phyloP scores from a whole-genome alignment of 2,329 filamentous ascomycete genomes.

The Cladosporium halotolerans region DNA sequence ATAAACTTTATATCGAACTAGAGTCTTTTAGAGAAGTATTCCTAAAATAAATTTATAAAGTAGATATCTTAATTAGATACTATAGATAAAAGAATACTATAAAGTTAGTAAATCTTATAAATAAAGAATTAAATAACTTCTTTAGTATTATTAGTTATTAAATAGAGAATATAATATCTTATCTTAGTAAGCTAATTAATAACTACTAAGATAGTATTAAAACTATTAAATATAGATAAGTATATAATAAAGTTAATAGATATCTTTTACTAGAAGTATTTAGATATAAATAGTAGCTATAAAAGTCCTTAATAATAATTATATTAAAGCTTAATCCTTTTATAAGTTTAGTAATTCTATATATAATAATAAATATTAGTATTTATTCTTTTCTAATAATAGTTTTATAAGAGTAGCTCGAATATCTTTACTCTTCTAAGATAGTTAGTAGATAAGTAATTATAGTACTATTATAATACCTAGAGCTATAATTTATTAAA shows the following conservation, averaged over 20 bases:
- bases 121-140: slow-evolving; percentile 14
- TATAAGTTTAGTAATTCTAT: not conserved
- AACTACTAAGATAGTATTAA: slow-evolving; percentile 21
- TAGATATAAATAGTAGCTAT: not conserved
- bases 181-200: slow-evolving; percentile 22
- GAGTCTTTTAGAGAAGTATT: slow-evolving; percentile 8
- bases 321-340: not conserved
- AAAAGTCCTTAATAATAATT: not conserved
- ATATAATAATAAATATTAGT: not conserved
- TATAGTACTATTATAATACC: not conserved
- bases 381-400: not conserved
- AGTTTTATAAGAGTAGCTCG: slow-evolving; percentile 13
- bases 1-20: slow-evolving; percentile 7
- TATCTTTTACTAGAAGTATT: not conserved
- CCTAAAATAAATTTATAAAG: slow-evolving; percentile 20
- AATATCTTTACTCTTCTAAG: not conserved
- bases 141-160: slow-evolving; percentile 2
- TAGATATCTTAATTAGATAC: slow-evolving; percentile 13
- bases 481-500: not conserved
- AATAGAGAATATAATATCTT: slow-evolving; percentile 11
- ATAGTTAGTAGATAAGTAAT: slow-evolving; percentile 2
- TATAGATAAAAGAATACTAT: slow-evolving; percentile 14
- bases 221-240: not conserved
- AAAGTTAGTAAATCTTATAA: slow-evolving; percentile 8
- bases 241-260: not conserved